phyloP scores from a whole-genome alignment of 805 yeast species.

The Kazachstania africana region DNA sequence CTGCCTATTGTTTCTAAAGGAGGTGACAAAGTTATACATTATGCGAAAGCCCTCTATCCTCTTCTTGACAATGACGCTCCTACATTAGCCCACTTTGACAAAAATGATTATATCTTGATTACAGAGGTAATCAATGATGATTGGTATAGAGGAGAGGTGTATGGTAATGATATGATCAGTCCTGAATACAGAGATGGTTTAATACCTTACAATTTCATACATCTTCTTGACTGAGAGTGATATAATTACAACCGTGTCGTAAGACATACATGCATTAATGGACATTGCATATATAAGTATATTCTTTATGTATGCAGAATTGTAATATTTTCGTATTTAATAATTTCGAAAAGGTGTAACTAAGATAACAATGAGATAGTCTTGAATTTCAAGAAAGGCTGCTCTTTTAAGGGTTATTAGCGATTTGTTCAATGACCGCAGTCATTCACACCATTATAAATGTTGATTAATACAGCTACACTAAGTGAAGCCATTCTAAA shows the following conservation, averaged over 20 bases:
- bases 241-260: too few species aligned
- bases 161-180: slow-evolving; percentile 15
- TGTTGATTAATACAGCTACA: too few species aligned
- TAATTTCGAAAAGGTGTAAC: too few species aligned
- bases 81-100: slow-evolving; percentile 21
- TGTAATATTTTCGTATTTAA: too few species aligned
- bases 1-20: slow-evolving; percentile 18
- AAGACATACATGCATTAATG: not conserved
- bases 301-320: slow-evolving; percentile 1
- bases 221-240: too few species aligned
- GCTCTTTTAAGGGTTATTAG: too few species aligned
- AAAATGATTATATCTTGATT: slow-evolving; percentile 21
- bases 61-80: slow-evolving; percentile 18
- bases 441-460: too few species aligned
- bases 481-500: too few species aligned
- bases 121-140: slow-evolving; percentile 22
- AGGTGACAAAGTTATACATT: slow-evolving; percentile 19
- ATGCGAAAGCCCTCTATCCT: slow-evolving; percentile 25
- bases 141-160: slow-evolving; percentile 27
- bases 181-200: slow-evolving; percentile 14
- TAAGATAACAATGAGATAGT: too few species aligned
- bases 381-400: too few species aligned
- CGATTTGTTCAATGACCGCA: too few species aligned
- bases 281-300: not conserved
- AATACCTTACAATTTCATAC: slow-evolving; percentile 20